Evolutionary conservation across 192 early-diverging fungal genomes (phyloP).

Genomic region (Phlyctochytrium arcticum): DNA sequence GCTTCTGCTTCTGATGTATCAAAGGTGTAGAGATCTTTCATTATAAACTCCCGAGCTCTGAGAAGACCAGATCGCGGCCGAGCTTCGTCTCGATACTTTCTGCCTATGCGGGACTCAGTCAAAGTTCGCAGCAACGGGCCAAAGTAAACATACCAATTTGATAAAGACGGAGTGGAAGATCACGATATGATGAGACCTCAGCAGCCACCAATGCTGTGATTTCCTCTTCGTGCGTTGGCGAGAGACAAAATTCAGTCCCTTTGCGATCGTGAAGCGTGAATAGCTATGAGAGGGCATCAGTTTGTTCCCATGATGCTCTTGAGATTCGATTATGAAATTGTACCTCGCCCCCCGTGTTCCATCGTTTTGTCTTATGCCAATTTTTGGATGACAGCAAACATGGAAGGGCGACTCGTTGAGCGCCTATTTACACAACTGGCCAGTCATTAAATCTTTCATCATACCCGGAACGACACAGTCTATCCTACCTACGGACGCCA

Average conservation of each 20-base stretch:
- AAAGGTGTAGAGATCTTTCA: slow-evolving; percentile 95
- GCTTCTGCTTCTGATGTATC: slow-evolving; percentile 67
- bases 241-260: slow-evolving; percentile 61
- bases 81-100: slow-evolving; percentile 76
- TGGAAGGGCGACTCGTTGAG: slow-evolving; percentile 72
- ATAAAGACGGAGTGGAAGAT: slow-evolving; percentile 81
- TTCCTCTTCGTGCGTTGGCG: slow-evolving; percentile 93
- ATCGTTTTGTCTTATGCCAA: slow-evolving; percentile 80
- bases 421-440: slow-evolving; percentile 39
- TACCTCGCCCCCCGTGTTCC: slow-evolving; percentile 65
- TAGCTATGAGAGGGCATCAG: slow-evolving; percentile 38
- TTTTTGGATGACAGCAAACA: slow-evolving; percentile 58
- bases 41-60: slow-evolving; percentile 86
- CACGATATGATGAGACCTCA: slow-evolving; percentile 63
- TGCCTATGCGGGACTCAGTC: slow-evolving; percentile 21
- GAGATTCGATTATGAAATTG: slow-evolving; percentile 6
- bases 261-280: slow-evolving; percentile 80
- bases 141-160: slow-evolving; percentile 59
- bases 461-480: too few species aligned
- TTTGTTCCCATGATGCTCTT: slow-evolving; percentile 8
- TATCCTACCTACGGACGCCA: slow-evolving; percentile 61
- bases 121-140: neutral
- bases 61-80: slow-evolving; percentile 80
- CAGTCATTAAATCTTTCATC: too few species aligned
- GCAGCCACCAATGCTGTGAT: slow-evolving; percentile 69